Evolutionary conservation across 139 green algal species (phyloP).

Genomic region (Micractinium sp.): DNA sequence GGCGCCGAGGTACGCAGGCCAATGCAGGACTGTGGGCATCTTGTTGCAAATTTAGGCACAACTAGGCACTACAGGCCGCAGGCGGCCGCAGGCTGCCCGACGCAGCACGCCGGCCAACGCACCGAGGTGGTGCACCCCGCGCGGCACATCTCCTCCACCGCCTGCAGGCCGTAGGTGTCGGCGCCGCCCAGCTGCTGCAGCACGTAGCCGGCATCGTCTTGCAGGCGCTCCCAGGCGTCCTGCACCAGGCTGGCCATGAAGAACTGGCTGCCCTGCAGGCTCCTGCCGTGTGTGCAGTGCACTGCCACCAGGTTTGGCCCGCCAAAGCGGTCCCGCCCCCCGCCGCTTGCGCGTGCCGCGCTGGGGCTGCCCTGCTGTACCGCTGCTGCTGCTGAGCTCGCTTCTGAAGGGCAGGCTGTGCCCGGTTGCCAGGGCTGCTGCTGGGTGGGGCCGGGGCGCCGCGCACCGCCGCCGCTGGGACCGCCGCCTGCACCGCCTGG

Average conservation of each 20-base stretch:
- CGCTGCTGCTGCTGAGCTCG: too few species aligned
- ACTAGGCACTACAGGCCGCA: neutral
- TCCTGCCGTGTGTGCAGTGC: too few species aligned
- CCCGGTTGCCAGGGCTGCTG: neutral
- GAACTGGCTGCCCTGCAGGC: neutral
- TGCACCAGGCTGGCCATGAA: neutral
- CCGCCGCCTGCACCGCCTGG: too few species aligned
- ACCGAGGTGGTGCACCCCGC: neutral
- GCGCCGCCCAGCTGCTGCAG: slow-evolving; percentile 1
- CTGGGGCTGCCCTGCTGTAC: too few species aligned
- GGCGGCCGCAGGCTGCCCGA: too few species aligned
- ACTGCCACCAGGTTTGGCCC: neutral
- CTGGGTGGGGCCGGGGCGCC: too few species aligned
- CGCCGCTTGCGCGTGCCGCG: too few species aligned
- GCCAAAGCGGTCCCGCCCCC: neutral
- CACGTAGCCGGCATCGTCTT: neutral
- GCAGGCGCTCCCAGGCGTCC: neutral
- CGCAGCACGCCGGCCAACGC: neutral
- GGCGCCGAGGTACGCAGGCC: neutral
- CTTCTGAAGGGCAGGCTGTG: too few species aligned
- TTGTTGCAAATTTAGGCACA: neutral
- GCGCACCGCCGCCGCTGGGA: too few species aligned
- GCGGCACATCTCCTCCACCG: neutral
- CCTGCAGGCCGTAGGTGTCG: neutral
- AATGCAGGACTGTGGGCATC: neutral